Percentiles rank a stretch among this genome's conserved stretches.
These are phyloP conservation scores for Paramecium sexaurelia DNA, from an alignment of 73 alveolate genomes.

Conservation along the genomic window DNA sequence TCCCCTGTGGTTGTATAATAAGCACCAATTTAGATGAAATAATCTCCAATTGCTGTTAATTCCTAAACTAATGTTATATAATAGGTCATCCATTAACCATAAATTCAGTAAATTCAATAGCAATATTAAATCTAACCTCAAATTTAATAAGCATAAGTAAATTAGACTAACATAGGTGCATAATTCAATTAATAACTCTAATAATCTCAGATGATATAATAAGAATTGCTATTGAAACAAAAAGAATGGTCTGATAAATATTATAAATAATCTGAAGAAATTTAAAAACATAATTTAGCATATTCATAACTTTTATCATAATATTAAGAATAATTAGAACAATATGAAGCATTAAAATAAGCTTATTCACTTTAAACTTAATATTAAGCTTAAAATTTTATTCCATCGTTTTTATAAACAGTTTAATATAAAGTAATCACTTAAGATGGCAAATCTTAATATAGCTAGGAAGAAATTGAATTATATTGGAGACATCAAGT, in stretches of 20 bases:
- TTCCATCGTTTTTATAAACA: constrained; percentile 5
- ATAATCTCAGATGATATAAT: background rate
- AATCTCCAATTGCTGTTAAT: background rate
- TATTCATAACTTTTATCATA: background rate
- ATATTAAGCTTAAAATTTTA: background rate
- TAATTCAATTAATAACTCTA: background rate
- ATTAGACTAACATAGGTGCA: background rate
- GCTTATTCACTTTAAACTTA: background rate
- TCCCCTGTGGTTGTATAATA: background rate
- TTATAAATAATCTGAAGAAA: background rate
- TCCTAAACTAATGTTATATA: background rate
- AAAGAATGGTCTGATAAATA: background rate
- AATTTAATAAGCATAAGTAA: background rate
- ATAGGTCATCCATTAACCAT: background rate
- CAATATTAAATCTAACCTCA: background rate
- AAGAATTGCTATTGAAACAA: background rate
- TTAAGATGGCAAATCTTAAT: background rate
- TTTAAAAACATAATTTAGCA: background rate
- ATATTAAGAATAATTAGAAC: background rate
- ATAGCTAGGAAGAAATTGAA: background rate
- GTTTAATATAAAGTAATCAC: background rate
- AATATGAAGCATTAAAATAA: background rate
- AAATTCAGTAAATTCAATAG: background rate
- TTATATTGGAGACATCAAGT: constrained; percentile 15
- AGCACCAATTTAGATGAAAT: background rate